These are phyloP conservation scores for Nemania bipapillata DNA, from an alignment of 2,329 filamentous ascomycete species.

Conservation along the genomic window DNA sequence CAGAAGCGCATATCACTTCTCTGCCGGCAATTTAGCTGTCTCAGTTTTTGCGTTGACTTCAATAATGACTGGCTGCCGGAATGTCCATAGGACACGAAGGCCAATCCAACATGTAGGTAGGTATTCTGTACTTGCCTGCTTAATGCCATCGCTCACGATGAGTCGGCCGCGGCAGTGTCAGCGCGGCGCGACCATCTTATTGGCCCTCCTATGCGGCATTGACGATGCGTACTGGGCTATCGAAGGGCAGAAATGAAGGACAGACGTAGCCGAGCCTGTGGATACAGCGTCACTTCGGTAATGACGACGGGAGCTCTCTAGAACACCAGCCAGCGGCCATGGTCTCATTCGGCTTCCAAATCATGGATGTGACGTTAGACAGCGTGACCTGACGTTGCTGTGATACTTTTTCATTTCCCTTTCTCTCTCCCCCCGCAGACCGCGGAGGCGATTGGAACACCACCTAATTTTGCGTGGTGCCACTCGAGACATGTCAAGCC, in stretches of 20 bases:
- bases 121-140: no score
- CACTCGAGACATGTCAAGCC: constrained; percentile 19
- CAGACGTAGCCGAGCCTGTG: constrained; percentile 17
- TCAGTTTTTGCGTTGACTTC: background rate
- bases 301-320: constrained; percentile 9
- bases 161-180: constrained; percentile 13
- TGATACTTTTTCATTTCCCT: constrained; percentile 28
- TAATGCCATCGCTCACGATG: constrained; percentile 9
- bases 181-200: background rate
- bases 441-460: constrained; percentile 13
- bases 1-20: constrained; percentile 4
- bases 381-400: constrained; percentile 35
- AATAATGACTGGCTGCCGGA: background rate
- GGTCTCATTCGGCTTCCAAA: constrained; percentile 36
- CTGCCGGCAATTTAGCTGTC: background rate
- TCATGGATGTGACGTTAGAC: constrained; percentile 36
- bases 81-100: background rate
- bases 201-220: constrained; percentile 9
- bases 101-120: constrained; percentile 2
- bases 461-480: constrained; percentile 15
- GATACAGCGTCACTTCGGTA: constrained; percentile 25
- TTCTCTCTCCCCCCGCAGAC: constrained; percentile 18
- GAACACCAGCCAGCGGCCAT: background rate
- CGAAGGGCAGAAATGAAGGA: constrained; percentile 10
- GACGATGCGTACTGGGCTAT: constrained; percentile 12